Conservation (phyloP, 164 flowering plant genomes). For the Nymphaea thermarum region DNA sequence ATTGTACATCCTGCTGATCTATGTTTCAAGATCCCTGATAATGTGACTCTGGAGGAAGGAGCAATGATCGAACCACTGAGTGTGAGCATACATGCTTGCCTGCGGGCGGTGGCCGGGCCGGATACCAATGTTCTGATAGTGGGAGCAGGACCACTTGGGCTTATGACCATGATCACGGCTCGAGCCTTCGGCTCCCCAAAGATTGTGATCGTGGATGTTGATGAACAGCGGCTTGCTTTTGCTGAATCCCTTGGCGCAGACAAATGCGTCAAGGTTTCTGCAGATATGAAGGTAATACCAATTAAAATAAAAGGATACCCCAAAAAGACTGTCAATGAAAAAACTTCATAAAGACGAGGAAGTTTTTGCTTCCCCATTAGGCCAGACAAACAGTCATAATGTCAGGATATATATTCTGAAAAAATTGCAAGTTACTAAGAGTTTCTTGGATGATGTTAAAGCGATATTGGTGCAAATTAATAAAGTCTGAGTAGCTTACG, state of each 20-base stretch:
- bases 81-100: slow-evolving; percentile 80
- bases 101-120: slow-evolving; percentile 57
- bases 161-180: slow-evolving; percentile 64
- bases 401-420: too few species aligned
- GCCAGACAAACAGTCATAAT: too few species aligned
- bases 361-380: too few species aligned
- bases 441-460: too few species aligned
- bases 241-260: slow-evolving; percentile 66
- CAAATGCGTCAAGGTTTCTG: slow-evolving; percentile 48
- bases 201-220: slow-evolving; percentile 76
- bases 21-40: slow-evolving; percentile 69
- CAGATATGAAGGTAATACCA: slow-evolving; percentile 37
- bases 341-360: too few species aligned
- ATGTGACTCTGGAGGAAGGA: slow-evolving; percentile 77
- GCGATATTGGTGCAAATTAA: too few species aligned
- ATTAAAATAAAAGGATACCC: too few species aligned
- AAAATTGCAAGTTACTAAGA: too few species aligned
- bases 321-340: too few species aligned
- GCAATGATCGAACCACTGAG: slow-evolving; percentile 87
- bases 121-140: slow-evolving; percentile 53
- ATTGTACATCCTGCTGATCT: slow-evolving; percentile 70
- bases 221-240: slow-evolving; percentile 62
- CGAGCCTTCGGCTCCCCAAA: slow-evolving; percentile 55
- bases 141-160: slow-evolving; percentile 84
- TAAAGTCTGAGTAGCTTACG: too few species aligned